Evolutionary conservation across 2,329 filamentous ascomycete species (phyloP).

Genomic region (Fusarium mexicanum): DNA sequence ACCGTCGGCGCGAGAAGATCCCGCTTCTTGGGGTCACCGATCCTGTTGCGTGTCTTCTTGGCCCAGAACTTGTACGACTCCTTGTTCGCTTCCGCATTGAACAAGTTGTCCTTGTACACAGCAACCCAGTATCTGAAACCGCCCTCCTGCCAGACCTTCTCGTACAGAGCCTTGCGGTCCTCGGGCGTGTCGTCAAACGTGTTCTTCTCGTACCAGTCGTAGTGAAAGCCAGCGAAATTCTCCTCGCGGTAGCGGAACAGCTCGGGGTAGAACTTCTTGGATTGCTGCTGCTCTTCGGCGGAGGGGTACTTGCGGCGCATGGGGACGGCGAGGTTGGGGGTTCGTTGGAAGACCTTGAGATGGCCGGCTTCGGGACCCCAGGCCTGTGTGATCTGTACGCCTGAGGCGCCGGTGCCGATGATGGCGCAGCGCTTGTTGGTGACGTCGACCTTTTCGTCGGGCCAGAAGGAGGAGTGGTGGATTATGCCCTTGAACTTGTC

Average conservation of each 20-base stretch:
- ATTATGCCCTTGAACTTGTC: conserved; percentile 68
- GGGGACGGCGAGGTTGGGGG: conserved; percentile 71
- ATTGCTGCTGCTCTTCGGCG: conserved; percentile 51
- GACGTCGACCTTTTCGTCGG: conserved; percentile 64
- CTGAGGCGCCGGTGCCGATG: conserved; percentile 72
- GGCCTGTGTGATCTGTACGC: conserved; percentile 71
- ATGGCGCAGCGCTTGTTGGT: conserved; percentile 68
- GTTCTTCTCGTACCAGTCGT: conserved; percentile 62
- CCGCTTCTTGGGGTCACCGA: conserved; percentile 58
- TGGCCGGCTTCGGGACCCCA: conserved; percentile 62
- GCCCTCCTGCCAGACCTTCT: conserved; percentile 59
- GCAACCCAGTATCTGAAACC: conserved; percentile 66
- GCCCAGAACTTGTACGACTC: conserved; percentile 65
- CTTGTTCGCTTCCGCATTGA: conserved; percentile 58
- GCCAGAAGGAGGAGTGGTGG: conserved; percentile 70
- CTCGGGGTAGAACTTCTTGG: conserved; percentile 56
- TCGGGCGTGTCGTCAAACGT: conserved; percentile 64
- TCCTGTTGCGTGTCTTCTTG: conserved; percentile 59
- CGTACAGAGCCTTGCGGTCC: conserved; percentile 59
- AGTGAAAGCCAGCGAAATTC: conserved; percentile 68
- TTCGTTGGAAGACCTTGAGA: conserved; percentile 71
- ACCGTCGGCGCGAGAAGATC: conserved; percentile 61
- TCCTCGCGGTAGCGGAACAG: conserved; percentile 63
- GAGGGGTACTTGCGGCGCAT: conserved; percentile 62
- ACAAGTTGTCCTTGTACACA: conserved; percentile 63